phyloP scores from a whole-genome alignment of 495 filamentous ascomycete species.

The Penicillium nucicola region DNA sequence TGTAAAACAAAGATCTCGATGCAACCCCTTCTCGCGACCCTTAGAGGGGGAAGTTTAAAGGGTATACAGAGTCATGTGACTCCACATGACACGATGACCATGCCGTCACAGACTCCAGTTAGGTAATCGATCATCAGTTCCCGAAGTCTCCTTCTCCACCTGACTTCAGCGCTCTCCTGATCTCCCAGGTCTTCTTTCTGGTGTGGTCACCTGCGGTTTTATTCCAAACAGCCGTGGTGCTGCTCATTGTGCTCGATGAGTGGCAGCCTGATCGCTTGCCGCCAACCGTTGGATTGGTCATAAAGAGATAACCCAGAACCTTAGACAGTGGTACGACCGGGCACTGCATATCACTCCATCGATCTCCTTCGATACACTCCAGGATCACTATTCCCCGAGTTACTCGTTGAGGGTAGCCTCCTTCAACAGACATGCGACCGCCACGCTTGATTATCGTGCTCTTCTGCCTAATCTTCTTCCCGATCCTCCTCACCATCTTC shows the following conservation, averaged over 20 bases:
- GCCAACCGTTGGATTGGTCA: conserved; percentile 42
- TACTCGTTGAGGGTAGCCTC: not conserved
- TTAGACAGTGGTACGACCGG: conserved; percentile 22
- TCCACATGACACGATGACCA: conserved; percentile 6
- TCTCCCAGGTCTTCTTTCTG: conserved; percentile 9
- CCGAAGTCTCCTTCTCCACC: conserved; percentile 18
- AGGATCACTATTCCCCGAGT: not conserved
- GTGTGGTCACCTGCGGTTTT: conserved; percentile 10
- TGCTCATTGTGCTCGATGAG: conserved; percentile 39
- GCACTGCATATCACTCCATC: conserved; percentile 11
- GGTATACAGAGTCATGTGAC: not conserved
- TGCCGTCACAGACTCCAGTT: conserved; percentile 17
- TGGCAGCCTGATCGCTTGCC: conserved; percentile 24
- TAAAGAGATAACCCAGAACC: conserved; percentile 15
- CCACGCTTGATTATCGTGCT: conserved; percentile 51
- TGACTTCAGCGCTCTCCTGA: conserved; percentile 11
- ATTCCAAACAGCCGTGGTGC: conserved; percentile 18
- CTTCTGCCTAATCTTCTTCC: conserved; percentile 53
- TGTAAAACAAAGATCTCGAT: not conserved
- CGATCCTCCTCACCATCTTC: conserved; percentile 50
- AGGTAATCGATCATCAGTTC: conserved; percentile 20
- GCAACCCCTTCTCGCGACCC: too few species aligned
- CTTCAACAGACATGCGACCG: conserved; percentile 48
- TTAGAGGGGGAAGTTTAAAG: too few species aligned
- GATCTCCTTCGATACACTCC: conserved; percentile 2